These are phyloP conservation scores for Glebionis coronaria DNA, from an alignment of 129 eudicot species.

Conservation along the genomic window DNA sequence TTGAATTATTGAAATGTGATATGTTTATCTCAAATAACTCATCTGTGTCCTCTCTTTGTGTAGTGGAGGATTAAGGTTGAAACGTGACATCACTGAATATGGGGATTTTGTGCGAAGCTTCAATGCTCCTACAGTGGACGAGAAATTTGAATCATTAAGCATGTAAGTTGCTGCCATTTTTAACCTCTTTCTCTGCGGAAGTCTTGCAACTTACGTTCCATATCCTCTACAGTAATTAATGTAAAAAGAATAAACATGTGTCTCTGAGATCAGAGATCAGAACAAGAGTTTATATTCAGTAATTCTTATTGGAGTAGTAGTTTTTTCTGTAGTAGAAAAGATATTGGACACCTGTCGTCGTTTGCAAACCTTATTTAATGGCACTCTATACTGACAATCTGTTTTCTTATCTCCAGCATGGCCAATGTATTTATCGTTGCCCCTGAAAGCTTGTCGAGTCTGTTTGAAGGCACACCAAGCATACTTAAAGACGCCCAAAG, in stretches of 20 bases:
- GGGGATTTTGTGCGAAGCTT: constrained; percentile 95
- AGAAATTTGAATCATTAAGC: constrained; percentile 89
- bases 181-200: neutral
- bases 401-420: constrained; percentile 47
- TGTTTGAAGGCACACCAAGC: constrained; percentile 91
- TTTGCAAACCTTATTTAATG: neutral
- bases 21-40: neutral
- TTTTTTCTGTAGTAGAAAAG: neutral
- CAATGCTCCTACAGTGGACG: constrained; percentile 96
- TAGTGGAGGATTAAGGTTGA: constrained; percentile 93
- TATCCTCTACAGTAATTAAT: neutral
- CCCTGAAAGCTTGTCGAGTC: constrained; percentile 87
- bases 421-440: constrained; percentile 93
- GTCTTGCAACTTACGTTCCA: neutral
- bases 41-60: constrained; percentile 3
- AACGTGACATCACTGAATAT: constrained; percentile 98
- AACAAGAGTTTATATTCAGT: neutral
- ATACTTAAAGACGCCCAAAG: constrained; percentile 87
- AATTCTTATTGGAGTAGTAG: neutral
- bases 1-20: neutral
- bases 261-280: neutral
- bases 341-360: neutral
- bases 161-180: constrained; percentile 59
- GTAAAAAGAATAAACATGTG: neutral
- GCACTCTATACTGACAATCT: neutral